Base-by-base conservation (phyloP, 192 early-diverging fungal genomes). In the Coemansia sp. region DNA sequence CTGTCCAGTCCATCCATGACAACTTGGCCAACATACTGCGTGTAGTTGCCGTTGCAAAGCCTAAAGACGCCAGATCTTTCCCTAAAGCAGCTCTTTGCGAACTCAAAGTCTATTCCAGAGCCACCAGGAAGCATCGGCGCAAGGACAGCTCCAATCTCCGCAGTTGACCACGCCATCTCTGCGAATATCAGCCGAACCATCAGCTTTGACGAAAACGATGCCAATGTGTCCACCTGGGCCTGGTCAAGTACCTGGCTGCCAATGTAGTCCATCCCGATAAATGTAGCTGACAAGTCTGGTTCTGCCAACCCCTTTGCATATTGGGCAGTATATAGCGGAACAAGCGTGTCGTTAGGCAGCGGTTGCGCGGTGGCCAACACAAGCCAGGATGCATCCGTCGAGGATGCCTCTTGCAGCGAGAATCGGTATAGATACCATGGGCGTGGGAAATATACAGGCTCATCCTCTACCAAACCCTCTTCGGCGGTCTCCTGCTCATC, bases 101-200 rank as follows among this genome's bases (percentile, higher is more conserved):
- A 43, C 10, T 71, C 66, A 53, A 82, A 63, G 48, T 79, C 67
- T 11, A 69, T 62, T 0, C 71, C 69, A 15, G 45, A 36, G 49
- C 63, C 52, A 14, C 79, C 67, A 1, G 33, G 43, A 10, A 66
- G 56, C 5, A 85, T 48, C 1, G 90, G 90, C 1, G 76, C 86
- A 25, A 92, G 25, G 33, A 89, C 74, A 34, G 81, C 86, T 0
- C 88, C 82, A 41, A 87, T 66, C 32, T 82, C 71, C 14, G 78
- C 74, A 25, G 81, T 45, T 5, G 73, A 59, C 69, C 88, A 89
- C 22, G 66, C 45, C 56, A 86, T 84, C 5, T 69, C 74, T 59
- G 73, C 75, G 23, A 83, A 76, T 33, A 78, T 61, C 7, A 88
- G 70, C 8, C 85, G 76, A 9, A 69, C 56, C 40, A 87, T 66